These are phyloP conservation scores for Eucalyptus regnans DNA, from an alignment of 345 rosid species.

Conservation along the genomic window DNA sequence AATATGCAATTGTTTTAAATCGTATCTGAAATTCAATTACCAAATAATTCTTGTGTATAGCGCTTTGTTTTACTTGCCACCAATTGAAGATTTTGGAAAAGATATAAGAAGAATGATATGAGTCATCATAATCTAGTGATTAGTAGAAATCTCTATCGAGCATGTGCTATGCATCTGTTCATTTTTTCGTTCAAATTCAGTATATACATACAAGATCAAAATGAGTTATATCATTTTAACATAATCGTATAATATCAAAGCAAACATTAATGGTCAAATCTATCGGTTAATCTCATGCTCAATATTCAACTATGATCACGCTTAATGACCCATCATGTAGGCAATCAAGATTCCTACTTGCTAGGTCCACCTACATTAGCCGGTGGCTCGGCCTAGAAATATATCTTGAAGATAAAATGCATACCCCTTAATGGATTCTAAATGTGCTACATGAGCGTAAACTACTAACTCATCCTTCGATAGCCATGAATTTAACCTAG, in stretches of 20 bases:
- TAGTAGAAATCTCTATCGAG: background rate
- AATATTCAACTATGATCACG: background rate
- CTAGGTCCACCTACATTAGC: background rate
- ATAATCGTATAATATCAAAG: background rate
- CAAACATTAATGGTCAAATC: background rate
- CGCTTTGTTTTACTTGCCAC: background rate
- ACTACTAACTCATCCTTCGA: background rate
- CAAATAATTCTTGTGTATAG: background rate
- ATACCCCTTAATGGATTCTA: background rate
- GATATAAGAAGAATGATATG: background rate
- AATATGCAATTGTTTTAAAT: background rate
- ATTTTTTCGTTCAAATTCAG: background rate
- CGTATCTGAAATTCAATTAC: too few relatives aligned
- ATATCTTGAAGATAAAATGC: background rate
- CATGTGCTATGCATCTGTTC: accelerated
- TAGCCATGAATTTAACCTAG: background rate
- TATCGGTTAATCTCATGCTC: background rate
- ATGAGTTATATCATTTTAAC: background rate
- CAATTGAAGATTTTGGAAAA: background rate
- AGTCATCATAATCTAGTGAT: background rate
- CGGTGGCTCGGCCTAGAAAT: accelerated
- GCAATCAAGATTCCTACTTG: background rate
- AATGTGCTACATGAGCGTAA: background rate
- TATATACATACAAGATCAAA: background rate
- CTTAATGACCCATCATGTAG: accelerated